Evolutionary conservation across 345 rosid species (phyloP), one percentile per base, ranked within the genome.

Genomic region (Lumnitzera littorea): DNA sequence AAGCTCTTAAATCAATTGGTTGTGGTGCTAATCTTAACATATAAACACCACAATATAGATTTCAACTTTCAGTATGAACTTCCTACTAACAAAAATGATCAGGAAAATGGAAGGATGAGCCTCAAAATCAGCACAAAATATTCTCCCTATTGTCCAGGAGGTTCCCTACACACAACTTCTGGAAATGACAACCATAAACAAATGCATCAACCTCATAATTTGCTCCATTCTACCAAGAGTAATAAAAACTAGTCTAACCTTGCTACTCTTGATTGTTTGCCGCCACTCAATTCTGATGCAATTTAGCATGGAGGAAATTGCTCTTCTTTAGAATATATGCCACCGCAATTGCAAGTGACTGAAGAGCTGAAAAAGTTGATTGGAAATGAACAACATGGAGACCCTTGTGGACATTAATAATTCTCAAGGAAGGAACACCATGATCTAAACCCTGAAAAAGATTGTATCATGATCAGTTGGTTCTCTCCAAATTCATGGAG

Each of bases 401-500:
- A 15, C 78, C 78, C 55, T 62, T 62, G 41, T 66, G 47, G 56
- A 70, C 69, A 56, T 70, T 74, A 51, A 59, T 65, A 71, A 74
- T 70, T 51, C 71, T 58, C 68, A 74, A 50, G 2, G 68, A 60
- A 48, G 74, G 68, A 36, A 62, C 48, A 55, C 58, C 20, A 17
- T 66, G 53, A 57, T 74, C 71, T 66, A 67, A 62, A 55, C 68
- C 74, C 78, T 74, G 89, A 63, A 77, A 78, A 56, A 52, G 69
- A 70, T 66, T 63, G 31, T 50, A 53, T 16, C n/a, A 46, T 50
- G 49, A 54, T 75, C 53, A 64, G 7, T 36, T 36, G 11, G 10
- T 36, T 36, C 43, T 36, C 1, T 36, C 43, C 43, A 36, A 4
- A 36, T 36, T 5, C 43, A 36, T 36, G 43, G 43, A 36, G 43